Conservation (phyloP, 2,329 filamentous ascomycete genomes). For the Nigrospora osmanthi region DNA sequence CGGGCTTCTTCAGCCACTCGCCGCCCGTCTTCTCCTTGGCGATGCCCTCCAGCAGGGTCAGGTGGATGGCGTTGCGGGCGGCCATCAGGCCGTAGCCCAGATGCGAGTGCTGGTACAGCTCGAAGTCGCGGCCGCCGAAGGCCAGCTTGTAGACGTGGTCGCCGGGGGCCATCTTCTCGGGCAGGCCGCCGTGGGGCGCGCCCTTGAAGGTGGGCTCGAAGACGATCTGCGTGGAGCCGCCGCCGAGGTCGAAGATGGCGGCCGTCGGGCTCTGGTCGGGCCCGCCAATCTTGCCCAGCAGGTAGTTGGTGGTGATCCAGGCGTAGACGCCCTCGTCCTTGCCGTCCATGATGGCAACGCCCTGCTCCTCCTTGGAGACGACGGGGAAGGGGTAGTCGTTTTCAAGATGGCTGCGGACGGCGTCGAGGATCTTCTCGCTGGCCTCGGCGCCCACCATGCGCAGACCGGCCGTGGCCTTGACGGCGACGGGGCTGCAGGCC, state of each 20-base stretch:
- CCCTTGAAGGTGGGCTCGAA: slow-evolving; percentile 91
- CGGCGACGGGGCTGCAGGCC: slow-evolving; percentile 88
- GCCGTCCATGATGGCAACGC: slow-evolving; percentile 95
- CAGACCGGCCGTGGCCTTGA: slow-evolving; percentile 93
- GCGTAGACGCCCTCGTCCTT: slow-evolving; percentile 96
- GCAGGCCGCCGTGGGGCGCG: slow-evolving; percentile 67
- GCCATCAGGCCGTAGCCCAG: slow-evolving; percentile 95
- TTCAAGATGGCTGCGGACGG: slow-evolving; percentile 79
- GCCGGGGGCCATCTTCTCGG: slow-evolving; percentile 74
- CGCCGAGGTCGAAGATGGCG: slow-evolving; percentile 91
- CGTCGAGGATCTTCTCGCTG: slow-evolving; percentile 75
- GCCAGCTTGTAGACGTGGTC: slow-evolving; percentile 92
- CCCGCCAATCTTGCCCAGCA: slow-evolving; percentile 93
- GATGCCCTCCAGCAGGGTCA: slow-evolving; percentile 64
- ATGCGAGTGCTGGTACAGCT: slow-evolving; percentile 96
- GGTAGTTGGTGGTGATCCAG: slow-evolving; percentile 98
- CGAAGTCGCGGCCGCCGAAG: slow-evolving; percentile 86
- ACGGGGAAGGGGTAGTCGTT: slow-evolving; percentile 91
- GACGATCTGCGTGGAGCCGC: slow-evolving; percentile 96
- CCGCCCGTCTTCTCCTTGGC: slow-evolving; percentile 51
- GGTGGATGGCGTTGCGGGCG: slow-evolving; percentile 80
- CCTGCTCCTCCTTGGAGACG: slow-evolving; percentile 74
- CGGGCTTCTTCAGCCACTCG: slow-evolving; percentile 21
- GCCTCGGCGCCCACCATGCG: slow-evolving; percentile 76
- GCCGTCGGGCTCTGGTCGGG: slow-evolving; percentile 86